Percentiles rank a stretch among this genome's conserved stretches.
These are phyloP conservation scores for Vigna unguiculata DNA, from an alignment of 306 rosid genomes.

Conservation along the genomic window DNA sequence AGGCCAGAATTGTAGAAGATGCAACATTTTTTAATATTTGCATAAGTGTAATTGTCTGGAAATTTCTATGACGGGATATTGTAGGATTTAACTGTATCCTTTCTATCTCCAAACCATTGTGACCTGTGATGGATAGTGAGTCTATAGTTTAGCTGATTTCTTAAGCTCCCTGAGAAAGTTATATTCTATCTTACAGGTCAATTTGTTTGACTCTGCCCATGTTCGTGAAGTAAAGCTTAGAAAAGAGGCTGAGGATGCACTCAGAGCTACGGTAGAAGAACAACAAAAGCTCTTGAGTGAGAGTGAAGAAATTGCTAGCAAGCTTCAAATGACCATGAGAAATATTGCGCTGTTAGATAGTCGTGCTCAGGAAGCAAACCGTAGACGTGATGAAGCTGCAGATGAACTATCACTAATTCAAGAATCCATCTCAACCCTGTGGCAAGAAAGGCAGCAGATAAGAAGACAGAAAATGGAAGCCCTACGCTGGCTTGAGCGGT, in stretches of 20 bases:
- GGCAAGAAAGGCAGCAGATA: slow-evolving; percentile 72
- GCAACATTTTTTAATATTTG: slow-evolving; percentile 4
- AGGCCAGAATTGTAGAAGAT: neutral
- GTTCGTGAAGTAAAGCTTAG: slow-evolving; percentile 61
- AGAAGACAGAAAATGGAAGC: slow-evolving; percentile 73
- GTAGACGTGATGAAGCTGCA: slow-evolving; percentile 62
- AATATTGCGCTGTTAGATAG: slow-evolving; percentile 68
- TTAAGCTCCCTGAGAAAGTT: slow-evolving; percentile 12
- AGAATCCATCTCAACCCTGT: slow-evolving; percentile 68
- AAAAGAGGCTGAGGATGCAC: slow-evolving; percentile 64
- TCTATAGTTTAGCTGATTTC: slow-evolving; percentile 13
- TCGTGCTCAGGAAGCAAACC: slow-evolving; percentile 63
- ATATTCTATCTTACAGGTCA: slow-evolving; percentile 54
- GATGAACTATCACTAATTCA: slow-evolving; percentile 67
- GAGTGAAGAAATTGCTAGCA: slow-evolving; percentile 55
- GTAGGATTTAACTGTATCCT: slow-evolving; percentile 7
- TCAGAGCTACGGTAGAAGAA: slow-evolving; percentile 56
- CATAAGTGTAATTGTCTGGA: slow-evolving; percentile 2
- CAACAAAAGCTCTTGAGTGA: slow-evolving; percentile 63
- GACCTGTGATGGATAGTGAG: slow-evolving; percentile 23
- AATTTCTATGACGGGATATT: slow-evolving; percentile 8
- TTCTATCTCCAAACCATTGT: neutral
- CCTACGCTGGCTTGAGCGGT: slow-evolving; percentile 71
- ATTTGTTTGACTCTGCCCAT: slow-evolving; percentile 59
- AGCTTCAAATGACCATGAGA: slow-evolving; percentile 69